A percentile compares a stretch with the other conserved stretches of the same genome.
Evolutionary conservation across 495 filamentous ascomycete species (phyloP).

Genomic region (Penicilliopsis zonata): DNA sequence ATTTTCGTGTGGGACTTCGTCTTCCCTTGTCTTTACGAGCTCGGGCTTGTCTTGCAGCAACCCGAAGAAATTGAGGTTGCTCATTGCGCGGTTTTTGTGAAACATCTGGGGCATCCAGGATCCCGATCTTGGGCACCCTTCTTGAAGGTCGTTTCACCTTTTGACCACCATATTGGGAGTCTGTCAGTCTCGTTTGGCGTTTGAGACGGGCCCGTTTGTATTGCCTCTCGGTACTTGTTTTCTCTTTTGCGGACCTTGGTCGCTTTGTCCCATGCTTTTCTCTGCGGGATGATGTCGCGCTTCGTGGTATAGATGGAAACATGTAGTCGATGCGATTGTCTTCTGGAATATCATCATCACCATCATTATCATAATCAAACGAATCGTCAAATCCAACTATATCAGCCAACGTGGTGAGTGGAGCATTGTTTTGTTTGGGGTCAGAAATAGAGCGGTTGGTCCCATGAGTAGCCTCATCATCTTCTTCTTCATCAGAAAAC

Average conservation of each 20-base stretch:
- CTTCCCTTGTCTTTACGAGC: constrained; percentile 51
- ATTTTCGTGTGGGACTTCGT: constrained; percentile 63
- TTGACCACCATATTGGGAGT: constrained; percentile 17
- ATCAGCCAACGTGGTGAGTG: constrained; percentile 2
- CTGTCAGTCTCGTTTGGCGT: constrained; percentile 21
- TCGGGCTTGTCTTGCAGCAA: constrained; percentile 63
- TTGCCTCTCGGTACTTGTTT: constrained; percentile 6
- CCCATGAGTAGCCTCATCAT: constrained; percentile 17
- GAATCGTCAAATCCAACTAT: constrained; percentile 12
- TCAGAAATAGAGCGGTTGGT: neutral
- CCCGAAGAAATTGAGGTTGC: constrained; percentile 59
- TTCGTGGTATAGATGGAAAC: constrained; percentile 27
- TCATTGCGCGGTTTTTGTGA: constrained; percentile 12
- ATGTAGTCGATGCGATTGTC: constrained; percentile 49
- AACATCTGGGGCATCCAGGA: constrained; percentile 57
- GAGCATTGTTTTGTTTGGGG: constrained; percentile 4
- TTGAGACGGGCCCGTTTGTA: constrained; percentile 17
- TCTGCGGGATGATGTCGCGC: constrained; percentile 7
- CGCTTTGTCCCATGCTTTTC: constrained; percentile 31
- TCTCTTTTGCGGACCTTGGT: constrained; percentile 8
- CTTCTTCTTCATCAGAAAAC: constrained; percentile 33
- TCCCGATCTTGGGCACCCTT: constrained; percentile 44
- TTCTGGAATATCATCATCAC: constrained; percentile 36
- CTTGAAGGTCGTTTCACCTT: constrained; percentile 14
- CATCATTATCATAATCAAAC: constrained; percentile 12